phyloP scores from a whole-genome alignment of 1,284 basidiomycete genomes.

The Xerocomus amazonicus region DNA sequence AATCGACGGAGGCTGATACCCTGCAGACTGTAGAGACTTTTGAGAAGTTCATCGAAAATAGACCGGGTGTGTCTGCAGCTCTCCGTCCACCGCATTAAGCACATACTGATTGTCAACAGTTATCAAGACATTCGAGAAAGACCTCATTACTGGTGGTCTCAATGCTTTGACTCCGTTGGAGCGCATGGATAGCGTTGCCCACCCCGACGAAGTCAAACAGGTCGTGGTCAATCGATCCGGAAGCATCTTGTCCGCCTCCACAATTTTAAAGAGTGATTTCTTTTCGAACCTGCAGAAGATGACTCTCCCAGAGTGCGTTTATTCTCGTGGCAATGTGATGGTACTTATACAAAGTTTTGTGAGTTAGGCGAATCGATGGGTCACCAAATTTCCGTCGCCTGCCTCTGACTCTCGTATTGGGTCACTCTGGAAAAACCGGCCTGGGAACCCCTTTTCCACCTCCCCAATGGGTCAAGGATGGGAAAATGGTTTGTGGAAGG shows the following conservation, averaged over 20 bases:
- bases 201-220: conserved; percentile 84
- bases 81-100: neutral
- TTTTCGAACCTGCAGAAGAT: conserved; percentile 95
- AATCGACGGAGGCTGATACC: conserved; percentile 81
- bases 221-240: conserved; percentile 86
- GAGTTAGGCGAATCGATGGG: conserved; percentile 80
- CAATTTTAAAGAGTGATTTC: conserved; percentile 97
- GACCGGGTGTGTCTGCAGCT: conserved; percentile 57
- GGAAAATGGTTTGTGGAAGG: conserved; percentile 84
- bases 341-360: conserved; percentile 3
- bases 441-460: conserved; percentile 34
- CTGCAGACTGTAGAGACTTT: conserved; percentile 75
- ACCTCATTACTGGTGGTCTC: conserved; percentile 77
- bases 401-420: conserved; percentile 57
- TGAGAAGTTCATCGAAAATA: conserved; percentile 75
- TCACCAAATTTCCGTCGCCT: conserved; percentile 88
- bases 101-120: conserved; percentile 44
- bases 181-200: conserved; percentile 74
- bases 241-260: conserved; percentile 85
- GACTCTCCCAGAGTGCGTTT: conserved; percentile 81
- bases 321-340: neutral
- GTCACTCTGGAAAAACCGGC: conserved; percentile 34
- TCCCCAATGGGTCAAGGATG: conserved; percentile 38
- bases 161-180: conserved; percentile 85
- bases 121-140: conserved; percentile 94